A percentile compares a stretch with the other conserved stretches of the same genome.
These are phyloP conservation scores for Ambrosiella beaveri DNA, from an alignment of 2,329 filamentous ascomycete genomes.

Conservation along the genomic window DNA sequence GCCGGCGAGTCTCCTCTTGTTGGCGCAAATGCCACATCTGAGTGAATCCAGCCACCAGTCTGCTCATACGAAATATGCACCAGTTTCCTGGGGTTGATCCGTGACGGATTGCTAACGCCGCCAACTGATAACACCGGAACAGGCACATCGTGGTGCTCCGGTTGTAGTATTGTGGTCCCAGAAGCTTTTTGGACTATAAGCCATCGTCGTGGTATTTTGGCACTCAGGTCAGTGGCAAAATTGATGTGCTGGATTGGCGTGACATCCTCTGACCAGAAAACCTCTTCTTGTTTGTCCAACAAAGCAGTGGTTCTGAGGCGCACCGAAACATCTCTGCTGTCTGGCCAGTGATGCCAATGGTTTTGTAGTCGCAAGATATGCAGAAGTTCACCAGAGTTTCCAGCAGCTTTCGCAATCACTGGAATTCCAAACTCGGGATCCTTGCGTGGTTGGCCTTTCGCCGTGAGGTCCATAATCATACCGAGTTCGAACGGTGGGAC, in stretches of 20 bases:
- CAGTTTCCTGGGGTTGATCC: constrained; percentile 38
- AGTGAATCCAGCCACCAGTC: constrained; percentile 38
- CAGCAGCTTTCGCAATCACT: constrained; percentile 32
- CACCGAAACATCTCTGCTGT: constrained; percentile 28
- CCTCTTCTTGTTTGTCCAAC: constrained; percentile 27
- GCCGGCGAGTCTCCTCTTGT: constrained; percentile 27
- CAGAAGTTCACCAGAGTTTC: constrained; percentile 40
- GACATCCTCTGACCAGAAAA: constrained; percentile 36
- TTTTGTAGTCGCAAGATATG: constrained; percentile 34
- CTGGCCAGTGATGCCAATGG: constrained; percentile 37
- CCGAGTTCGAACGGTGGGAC: constrained; percentile 34
- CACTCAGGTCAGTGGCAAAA: constrained; percentile 25
- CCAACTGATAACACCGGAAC: constrained; percentile 15
- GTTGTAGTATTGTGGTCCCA: constrained; percentile 34
- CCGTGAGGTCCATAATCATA: constrained; percentile 28
- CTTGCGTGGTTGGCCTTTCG: constrained; percentile 11
- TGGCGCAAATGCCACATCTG: constrained; percentile 49
- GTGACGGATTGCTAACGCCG: constrained; percentile 24
- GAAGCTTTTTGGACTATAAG: constrained; percentile 35
- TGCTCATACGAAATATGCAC: constrained; percentile 32
- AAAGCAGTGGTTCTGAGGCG: constrained; percentile 28
- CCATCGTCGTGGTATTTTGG: constrained; percentile 27
- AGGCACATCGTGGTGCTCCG: constrained; percentile 28
- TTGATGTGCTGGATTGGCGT: constrained; percentile 34
- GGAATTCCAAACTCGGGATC: constrained; percentile 17